Evolutionary conservation across 2,329 filamentous ascomycete species (phyloP), one percentile per base, ranked within the genome.

Genomic region (Colletotrichum incanum): DNA sequence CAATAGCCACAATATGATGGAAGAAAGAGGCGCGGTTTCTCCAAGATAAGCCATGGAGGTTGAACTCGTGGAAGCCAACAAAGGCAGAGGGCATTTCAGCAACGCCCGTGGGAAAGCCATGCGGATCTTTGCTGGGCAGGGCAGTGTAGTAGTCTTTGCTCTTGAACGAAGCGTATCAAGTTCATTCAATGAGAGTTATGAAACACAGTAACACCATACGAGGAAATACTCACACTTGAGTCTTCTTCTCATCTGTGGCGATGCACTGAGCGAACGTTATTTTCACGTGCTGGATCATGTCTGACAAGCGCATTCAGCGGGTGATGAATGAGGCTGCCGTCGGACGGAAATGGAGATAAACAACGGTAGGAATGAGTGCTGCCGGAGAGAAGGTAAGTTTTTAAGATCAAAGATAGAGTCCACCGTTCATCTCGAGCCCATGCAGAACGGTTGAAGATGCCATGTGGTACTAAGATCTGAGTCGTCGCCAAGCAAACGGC

Each of bases 401-500:
- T 9, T 5, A 9, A 11, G 31, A 41, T 14, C 47, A 63, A 45
- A 52, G 16, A 41, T 52, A 11, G 23, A 52, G 31, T 41, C 23
- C 18, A 18, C n/a, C 16, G 37, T 47, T 23, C 11, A 39, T 23
- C 26, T 49, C 16, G n/a, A 7, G 60, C 58, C 28, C 37, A 31
- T 31, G 14, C 9, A 64, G n/a, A 54, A 72, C 59, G 59, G 66
- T 70, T 72, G 69, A 47, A 49, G 47, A 60, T 65, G 69, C 59
- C 60, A 70, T 70, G 60, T 70, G 70, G 59, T 54, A n/a, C 34
- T 49, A 20, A 47, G 16, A 65, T 65, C 65, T 26, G 59, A 60
- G 26, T 64, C 28, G 34, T 54, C 16, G 59, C 45, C 54, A 58
- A 62, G 69, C 18, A 69, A 52, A 69, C 69, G 59, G 69, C 28